Base-by-base conservation (phyloP, 345 rosid genomes). In the Cochlearia excelsa region DNA sequence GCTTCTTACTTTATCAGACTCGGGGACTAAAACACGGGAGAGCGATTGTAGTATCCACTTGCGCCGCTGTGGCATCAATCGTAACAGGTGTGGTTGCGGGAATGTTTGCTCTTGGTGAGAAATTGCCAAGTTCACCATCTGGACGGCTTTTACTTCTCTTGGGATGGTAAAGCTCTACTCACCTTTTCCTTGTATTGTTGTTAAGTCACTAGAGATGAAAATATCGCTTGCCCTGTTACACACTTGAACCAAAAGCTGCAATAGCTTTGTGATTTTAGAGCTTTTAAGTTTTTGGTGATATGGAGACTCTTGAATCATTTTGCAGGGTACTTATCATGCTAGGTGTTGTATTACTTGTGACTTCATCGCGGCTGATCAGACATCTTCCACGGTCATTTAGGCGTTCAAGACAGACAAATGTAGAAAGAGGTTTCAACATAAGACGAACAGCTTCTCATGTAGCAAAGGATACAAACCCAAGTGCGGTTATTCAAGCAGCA, bases 61-160 rank as follows among this genome's bases (percentile, higher is more conserved):
- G 99, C 68, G 97, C 97, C 49, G 96, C 97, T 11, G 92, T 93
- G 60, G 95, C 97, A 54, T 93, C 99, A 50, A 89, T 93, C 26
- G 81, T 93, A 57, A 89, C 96, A 37, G 96, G 99, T 57, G 97
- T 93, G 48, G 82, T 93, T 61, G 97, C 98, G 4, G 98, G 98
- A 65, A 88, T 88, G 93, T 82, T 89, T 54, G 94, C 89, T 54
- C 63, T 93, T 65, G 99, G 99, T 57, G 97, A 89, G 74, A 71
- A 63, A 65, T 74, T 93, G 70, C 99, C 99, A 68, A 77, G 90
- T 46, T 81, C 97, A 30, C 91, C 94, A 48, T 51, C 70, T 33
- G 87, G 89, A 11, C 86, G 95, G 51, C 72, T 87, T 72, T 76
- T 65, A 54, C 91, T 89, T 78, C 78, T 85, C 35, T 72, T 81